Percentiles rank a stretch among this genome's conserved stretches.
These are phyloP conservation scores for Canavalia gladiata DNA, from an alignment of 306 rosid species.

Conservation along the genomic window DNA sequence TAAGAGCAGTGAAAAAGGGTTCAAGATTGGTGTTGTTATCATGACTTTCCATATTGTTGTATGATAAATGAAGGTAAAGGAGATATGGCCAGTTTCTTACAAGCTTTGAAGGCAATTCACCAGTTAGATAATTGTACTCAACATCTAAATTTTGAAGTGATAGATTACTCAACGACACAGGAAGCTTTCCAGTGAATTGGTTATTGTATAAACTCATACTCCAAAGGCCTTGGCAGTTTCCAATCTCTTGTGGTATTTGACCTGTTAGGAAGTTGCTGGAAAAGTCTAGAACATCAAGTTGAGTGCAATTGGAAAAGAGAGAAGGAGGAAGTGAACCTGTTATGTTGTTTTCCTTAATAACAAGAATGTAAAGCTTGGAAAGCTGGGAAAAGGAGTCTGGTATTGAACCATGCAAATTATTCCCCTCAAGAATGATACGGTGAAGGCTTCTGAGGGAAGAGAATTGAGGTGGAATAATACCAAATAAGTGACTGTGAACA, in stretches of 20 bases:
- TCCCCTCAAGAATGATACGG: constrained; percentile 53
- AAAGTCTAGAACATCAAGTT: constrained; percentile 56
- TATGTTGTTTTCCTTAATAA: constrained; percentile 48
- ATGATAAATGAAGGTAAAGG: constrained; percentile 65
- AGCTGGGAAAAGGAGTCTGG: constrained; percentile 62
- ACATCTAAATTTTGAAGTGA: constrained; percentile 58
- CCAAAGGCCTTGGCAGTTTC: constrained; percentile 67
- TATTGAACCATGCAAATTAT: constrained; percentile 62
- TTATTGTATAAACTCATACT: constrained; percentile 70
- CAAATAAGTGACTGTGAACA: constrained; percentile 53
- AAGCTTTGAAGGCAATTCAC: constrained; percentile 64
- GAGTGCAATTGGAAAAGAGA: constrained; percentile 70
- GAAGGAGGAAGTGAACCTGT: constrained; percentile 63
- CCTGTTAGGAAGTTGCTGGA: constrained; percentile 65
- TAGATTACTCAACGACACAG: constrained; percentile 55
- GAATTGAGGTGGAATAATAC: constrained; percentile 62
- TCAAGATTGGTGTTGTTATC: constrained; percentile 67
- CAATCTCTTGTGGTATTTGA: constrained; percentile 66
- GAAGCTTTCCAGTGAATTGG: constrained; percentile 67
- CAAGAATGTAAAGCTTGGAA: constrained; percentile 50
- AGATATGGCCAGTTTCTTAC: constrained; percentile 50
- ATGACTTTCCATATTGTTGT: constrained; percentile 63
- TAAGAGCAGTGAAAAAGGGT: constrained; percentile 67
- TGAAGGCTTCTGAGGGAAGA: constrained; percentile 59
- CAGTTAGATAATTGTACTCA: constrained; percentile 63